phyloP scores from a whole-genome alignment of 2,329 filamentous ascomycete genomes.

The Leptosphaerulina australis region DNA sequence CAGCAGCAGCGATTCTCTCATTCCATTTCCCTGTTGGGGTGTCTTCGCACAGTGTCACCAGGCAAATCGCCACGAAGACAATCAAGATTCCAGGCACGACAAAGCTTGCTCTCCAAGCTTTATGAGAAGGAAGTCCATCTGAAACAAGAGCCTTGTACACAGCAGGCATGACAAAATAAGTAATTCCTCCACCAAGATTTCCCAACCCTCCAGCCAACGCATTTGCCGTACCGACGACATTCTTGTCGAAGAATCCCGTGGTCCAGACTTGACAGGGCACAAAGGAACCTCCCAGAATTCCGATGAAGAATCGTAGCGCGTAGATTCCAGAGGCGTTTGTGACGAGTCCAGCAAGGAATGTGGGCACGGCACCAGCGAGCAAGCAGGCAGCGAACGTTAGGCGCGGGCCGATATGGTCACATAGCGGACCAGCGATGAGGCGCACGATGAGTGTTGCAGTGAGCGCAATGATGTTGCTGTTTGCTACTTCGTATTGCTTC shows the following conservation, averaged over 20 bases:
- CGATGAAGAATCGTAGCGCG: conserved; percentile 75
- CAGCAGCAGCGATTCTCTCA: conserved; percentile 66
- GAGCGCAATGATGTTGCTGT: conserved; percentile 86
- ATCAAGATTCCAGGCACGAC: conserved; percentile 80
- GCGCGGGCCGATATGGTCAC: conserved; percentile 80
- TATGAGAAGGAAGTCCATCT: conserved; percentile 64
- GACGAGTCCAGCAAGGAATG: conserved; percentile 78
- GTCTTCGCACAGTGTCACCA: conserved; percentile 76
- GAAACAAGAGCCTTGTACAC: conserved; percentile 73
- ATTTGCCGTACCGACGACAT: conserved; percentile 90
- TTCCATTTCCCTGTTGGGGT: conserved; percentile 81
- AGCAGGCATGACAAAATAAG: conserved; percentile 80
- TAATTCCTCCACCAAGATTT: conserved; percentile 38
- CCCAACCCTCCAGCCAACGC: conserved; percentile 69
- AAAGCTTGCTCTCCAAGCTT: conserved; percentile 82
- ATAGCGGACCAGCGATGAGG: conserved; percentile 76
- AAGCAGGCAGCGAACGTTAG: conserved; percentile 77
- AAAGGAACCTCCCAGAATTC: conserved; percentile 75
- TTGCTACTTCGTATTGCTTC: conserved; percentile 72
- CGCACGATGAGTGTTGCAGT: conserved; percentile 60
- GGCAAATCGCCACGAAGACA: conserved; percentile 64
- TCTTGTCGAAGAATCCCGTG: conserved; percentile 90
- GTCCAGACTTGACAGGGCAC: conserved; percentile 90
- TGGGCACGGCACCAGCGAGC: conserved; percentile 77
- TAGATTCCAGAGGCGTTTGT: conserved; percentile 70